Percentiles rank a stretch among this genome's conserved stretches.
These are phyloP conservation scores for Colletotrichum sp. DNA, from an alignment of 2,329 filamentous ascomycete species.

Conservation along the genomic window DNA sequence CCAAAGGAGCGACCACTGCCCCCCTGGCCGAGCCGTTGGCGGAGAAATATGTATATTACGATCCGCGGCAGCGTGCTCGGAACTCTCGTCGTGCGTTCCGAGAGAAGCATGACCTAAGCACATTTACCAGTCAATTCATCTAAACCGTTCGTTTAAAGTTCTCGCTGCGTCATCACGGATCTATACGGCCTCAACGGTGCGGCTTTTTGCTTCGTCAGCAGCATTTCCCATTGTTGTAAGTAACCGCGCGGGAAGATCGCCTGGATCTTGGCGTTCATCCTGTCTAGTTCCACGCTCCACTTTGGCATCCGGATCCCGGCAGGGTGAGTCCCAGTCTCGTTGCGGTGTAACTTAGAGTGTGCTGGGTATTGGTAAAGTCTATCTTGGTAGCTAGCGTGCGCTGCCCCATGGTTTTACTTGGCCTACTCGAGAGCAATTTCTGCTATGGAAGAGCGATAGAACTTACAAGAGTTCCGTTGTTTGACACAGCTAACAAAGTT, in stretches of 20 bases:
- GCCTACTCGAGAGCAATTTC: background rate
- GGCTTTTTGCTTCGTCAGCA: background rate
- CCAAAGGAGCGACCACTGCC: too few relatives aligned
- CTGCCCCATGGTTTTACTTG: background rate
- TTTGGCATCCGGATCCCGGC: background rate
- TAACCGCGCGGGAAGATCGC: background rate
- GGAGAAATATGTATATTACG: background rate
- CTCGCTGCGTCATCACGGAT: background rate
- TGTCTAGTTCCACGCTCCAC: background rate
- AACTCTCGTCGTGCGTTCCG: background rate
- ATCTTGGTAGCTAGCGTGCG: background rate
- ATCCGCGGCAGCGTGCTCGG: background rate
- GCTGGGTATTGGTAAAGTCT: fast-evolving
- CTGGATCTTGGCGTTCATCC: background rate
- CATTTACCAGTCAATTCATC: background rate
- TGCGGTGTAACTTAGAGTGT: background rate
- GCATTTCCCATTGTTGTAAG: background rate
- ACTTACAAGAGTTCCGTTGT: background rate
- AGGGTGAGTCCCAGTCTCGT: background rate
- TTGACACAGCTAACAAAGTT: fast-evolving
- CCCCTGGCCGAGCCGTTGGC: too few relatives aligned
- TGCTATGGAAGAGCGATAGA: background rate
- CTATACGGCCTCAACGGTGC: background rate
- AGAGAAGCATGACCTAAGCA: background rate
- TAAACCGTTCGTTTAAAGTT: background rate